These are phyloP conservation scores for Calonectria henricotiae DNA, from an alignment of 2,329 filamentous ascomycete genomes.

Conservation along the genomic window DNA sequence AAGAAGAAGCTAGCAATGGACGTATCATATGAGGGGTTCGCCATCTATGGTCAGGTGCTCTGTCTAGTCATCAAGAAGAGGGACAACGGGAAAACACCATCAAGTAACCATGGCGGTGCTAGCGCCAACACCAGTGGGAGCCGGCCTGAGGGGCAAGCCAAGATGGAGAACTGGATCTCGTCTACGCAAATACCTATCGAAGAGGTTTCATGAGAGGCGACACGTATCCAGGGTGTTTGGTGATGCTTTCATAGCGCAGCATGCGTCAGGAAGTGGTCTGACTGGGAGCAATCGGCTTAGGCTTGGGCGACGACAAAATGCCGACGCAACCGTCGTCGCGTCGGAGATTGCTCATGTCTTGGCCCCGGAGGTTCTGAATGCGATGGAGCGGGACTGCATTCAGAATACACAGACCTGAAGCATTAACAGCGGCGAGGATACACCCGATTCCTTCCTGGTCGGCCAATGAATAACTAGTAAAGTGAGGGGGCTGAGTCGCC, in stretches of 20 bases:
- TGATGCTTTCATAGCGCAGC: conserved; percentile 30
- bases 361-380: conserved; percentile 9
- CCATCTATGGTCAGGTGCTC: conserved; percentile 93
- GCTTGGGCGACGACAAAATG: conserved; percentile 4
- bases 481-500: conserved; percentile 23
- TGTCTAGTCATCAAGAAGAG: conserved; percentile 90
- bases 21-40: conserved; percentile 94
- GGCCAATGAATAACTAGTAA: neutral
- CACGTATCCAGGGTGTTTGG: conserved; percentile 1
- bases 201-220: conserved; percentile 52
- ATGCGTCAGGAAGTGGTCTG: conserved; percentile 34
- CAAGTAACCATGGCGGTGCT: conserved; percentile 53
- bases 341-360: conserved; percentile 30
- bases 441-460: neutral
- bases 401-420: conserved; percentile 31
- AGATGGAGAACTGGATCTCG: conserved; percentile 89
- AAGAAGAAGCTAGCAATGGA: conserved; percentile 94
- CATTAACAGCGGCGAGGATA: conserved; percentile 21
- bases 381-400: conserved; percentile 17
- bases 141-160: conserved; percentile 71
- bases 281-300: conserved; percentile 10
- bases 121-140: conserved; percentile 50
- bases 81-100: conserved; percentile 67
- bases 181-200: conserved; percentile 79
- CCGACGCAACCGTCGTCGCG: conserved; percentile 19